phyloP scores from a whole-genome alignment of 1,139 yeast species.

The Yamadazyma blattariae region DNA sequence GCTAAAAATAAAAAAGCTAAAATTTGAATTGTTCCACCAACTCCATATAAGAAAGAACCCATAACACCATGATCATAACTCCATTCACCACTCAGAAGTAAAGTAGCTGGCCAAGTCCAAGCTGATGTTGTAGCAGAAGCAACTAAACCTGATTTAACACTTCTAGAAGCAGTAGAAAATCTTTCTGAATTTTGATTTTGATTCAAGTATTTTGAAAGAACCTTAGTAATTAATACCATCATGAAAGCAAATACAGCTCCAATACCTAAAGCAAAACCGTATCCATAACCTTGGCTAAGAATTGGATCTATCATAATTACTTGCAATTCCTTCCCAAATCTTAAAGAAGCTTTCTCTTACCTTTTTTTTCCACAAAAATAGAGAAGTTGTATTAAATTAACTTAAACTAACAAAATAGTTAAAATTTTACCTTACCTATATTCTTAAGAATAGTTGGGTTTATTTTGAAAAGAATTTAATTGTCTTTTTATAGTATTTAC shows the following conservation, averaged over 20 bases:
- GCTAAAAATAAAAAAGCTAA: constrained; percentile 72
- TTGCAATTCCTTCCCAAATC: too few species aligned
- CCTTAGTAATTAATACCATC: constrained; percentile 31
- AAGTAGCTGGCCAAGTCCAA: constrained; percentile 44
- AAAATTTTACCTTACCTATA: too few species aligned
- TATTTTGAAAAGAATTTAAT: too few species aligned
- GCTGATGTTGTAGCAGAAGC: constrained; percentile 35
- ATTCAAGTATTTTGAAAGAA: constrained; percentile 27
- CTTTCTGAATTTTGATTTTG: constrained; percentile 38
- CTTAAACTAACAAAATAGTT: too few species aligned
- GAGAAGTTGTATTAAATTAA: too few species aligned
- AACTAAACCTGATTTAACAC: constrained; percentile 34
- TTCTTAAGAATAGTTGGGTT: too few species aligned
- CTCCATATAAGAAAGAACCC: constrained; percentile 73
- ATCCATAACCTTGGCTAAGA: constrained; percentile 27
- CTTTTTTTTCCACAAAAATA: too few species aligned
- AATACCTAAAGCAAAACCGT: constrained; percentile 36
- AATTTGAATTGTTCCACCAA: constrained; percentile 76
- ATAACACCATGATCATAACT: constrained; percentile 28
- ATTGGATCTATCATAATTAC: constrained; percentile 16
- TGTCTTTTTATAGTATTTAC: too few species aligned
- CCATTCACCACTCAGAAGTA: constrained; percentile 32
- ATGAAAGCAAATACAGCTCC: constrained; percentile 40
- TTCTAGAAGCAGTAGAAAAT: constrained; percentile 38
- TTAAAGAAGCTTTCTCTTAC: too few species aligned